phyloP scores from a whole-genome alignment of 2,329 filamentous ascomycete genomes.

The Aspergillus pseudoterreus region DNA sequence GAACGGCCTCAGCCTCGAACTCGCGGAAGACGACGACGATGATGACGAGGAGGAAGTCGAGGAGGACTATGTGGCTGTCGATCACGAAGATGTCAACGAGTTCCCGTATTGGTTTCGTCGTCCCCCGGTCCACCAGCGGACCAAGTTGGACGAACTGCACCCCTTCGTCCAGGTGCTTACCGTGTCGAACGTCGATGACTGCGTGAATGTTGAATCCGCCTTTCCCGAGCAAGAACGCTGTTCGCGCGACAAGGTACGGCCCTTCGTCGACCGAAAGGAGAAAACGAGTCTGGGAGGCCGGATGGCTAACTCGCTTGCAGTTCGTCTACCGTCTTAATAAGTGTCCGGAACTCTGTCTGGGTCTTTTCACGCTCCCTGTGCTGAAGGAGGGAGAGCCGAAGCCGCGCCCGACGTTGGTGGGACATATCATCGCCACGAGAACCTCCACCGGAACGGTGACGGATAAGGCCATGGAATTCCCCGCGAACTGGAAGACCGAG shows the following conservation, averaged over 20 bases:
- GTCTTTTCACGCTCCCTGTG: conserved; percentile 66
- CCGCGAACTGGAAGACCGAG: conserved; percentile 60
- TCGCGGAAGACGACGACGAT: conserved; percentile 17
- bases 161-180: conserved; percentile 73
- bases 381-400: conserved; percentile 53
- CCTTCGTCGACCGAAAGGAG: too few species aligned
- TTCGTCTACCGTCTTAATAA: conserved; percentile 70
- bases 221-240: conserved; percentile 58
- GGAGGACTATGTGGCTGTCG: conserved; percentile 41
- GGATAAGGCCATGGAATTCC: conserved; percentile 73
- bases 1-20: conserved; percentile 28
- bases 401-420: conserved; percentile 65
- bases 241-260: conserved; percentile 56
- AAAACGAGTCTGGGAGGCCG: not conserved
- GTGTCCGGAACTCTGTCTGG: conserved; percentile 74
- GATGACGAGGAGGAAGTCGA: conserved; percentile 33
- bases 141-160: conserved; percentile 57
- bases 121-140: conserved; percentile 33
- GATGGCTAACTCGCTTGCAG: conserved; percentile 41
- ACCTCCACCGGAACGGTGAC: conserved; percentile 61
- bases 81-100: conserved; percentile 39
- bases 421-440: conserved; percentile 73
- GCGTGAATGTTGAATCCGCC: conserved; percentile 55
- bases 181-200: conserved; percentile 48
- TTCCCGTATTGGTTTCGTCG: conserved; percentile 41